Evolutionary conservation across 2,329 filamentous ascomycete genomes (phyloP).

Genomic region (Colletotrichum gloeosporioides): DNA sequence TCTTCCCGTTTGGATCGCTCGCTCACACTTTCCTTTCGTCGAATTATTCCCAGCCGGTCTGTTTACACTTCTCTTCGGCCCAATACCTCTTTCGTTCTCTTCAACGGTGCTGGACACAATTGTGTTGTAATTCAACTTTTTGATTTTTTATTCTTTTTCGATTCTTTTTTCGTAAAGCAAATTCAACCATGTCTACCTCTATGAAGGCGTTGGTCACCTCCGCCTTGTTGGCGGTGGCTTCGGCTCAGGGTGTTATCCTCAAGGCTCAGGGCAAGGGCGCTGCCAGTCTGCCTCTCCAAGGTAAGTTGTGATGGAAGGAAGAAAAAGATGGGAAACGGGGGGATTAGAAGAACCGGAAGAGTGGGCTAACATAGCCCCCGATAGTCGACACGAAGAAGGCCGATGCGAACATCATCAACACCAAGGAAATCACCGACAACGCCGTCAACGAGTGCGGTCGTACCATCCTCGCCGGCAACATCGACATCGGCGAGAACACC

Average conservation of each 20-base stretch:
- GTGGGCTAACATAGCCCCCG: conserved; percentile 55
- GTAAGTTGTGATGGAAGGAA: conserved; percentile 27
- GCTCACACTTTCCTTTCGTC: conserved; percentile 1
- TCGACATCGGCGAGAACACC: conserved; percentile 63
- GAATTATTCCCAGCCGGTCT: conserved; percentile 1
- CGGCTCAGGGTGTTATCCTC: conserved; percentile 54
- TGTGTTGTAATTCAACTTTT: not conserved
- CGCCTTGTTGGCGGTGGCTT: conserved; percentile 38
- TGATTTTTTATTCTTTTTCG: conserved; percentile 24
- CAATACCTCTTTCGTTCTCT: not conserved
- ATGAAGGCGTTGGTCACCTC: conserved; percentile 36
- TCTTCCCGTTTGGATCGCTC: conserved; percentile 1
- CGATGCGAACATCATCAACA: conserved; percentile 67
- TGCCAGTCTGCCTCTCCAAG: conserved; percentile 52
- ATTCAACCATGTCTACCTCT: conserved; percentile 38
- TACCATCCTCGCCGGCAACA: conserved; percentile 64
- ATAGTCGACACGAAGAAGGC: conserved; percentile 67
- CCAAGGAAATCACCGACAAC: conserved; percentile 56
- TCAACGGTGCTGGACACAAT: conserved; percentile 18
- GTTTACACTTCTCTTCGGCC: not conserved
- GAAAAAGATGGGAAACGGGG: not conserved
- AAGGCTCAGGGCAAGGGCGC: conserved; percentile 51
- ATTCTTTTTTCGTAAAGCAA: conserved; percentile 11
- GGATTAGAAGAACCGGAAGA: conserved; percentile 33
- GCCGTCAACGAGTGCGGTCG: conserved; percentile 66